phyloP scores from a whole-genome alignment of 495 filamentous ascomycete genomes.

The Baudoinia panamericana region DNA sequence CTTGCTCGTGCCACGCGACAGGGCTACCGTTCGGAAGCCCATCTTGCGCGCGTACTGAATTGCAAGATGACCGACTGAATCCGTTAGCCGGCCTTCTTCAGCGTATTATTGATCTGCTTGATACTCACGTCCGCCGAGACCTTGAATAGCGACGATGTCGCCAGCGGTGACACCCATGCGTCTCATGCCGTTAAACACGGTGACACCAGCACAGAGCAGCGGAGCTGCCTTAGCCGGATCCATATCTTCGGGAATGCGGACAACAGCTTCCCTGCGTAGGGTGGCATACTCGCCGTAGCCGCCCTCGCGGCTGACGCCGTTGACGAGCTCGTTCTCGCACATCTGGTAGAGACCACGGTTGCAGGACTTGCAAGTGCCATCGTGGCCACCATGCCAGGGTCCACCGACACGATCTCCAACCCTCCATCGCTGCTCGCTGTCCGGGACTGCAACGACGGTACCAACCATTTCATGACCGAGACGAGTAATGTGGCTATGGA shows the following conservation, averaged over 20 bases:
- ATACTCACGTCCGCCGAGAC: conserved; percentile 24
- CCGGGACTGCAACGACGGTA: conserved; percentile 25
- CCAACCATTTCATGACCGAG: conserved; percentile 33
- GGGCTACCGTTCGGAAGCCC: conserved; percentile 51
- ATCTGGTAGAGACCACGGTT: conserved; percentile 33
- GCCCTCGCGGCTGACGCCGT: conserved; percentile 31
- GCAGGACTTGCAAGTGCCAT: conserved; percentile 33
- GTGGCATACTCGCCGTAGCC: conserved; percentile 51
- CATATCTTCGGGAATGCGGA: conserved; percentile 44
- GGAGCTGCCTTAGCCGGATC: conserved; percentile 50
- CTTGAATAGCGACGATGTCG: conserved; percentile 49
- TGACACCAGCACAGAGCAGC: conserved; percentile 59
- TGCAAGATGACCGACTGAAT: conserved; percentile 41
- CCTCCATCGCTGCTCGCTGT: conserved; percentile 31
- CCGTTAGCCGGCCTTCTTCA: neutral
- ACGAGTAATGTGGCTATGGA: conserved; percentile 13
- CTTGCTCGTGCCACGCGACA: conserved; percentile 46
- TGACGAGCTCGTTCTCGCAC: conserved; percentile 32
- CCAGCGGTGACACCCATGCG: conserved; percentile 45
- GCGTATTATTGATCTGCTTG: conserved; percentile 4
- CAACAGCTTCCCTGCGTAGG: conserved; percentile 49
- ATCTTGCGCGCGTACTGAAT: conserved; percentile 53
- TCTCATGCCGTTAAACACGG: conserved; percentile 59
- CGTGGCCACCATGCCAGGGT: conserved; percentile 36
- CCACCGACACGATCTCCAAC: conserved; percentile 32